phyloP scores from a whole-genome alignment of 2,329 filamentous ascomycete species.

The Xylaria sp. region DNA sequence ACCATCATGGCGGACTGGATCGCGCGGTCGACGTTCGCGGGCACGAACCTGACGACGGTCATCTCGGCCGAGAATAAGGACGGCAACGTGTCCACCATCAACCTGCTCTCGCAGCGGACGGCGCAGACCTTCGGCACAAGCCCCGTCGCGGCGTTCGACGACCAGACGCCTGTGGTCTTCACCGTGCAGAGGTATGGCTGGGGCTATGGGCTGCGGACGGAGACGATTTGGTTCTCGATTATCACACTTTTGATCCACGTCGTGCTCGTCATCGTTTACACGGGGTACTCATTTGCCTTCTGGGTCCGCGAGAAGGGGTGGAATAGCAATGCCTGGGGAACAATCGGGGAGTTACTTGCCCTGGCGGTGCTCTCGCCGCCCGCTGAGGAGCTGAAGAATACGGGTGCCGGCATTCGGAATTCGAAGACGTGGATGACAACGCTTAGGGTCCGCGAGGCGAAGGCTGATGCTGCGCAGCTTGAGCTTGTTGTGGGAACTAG shows the following conservation, averaged over 20 bases:
- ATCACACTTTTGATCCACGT: slow-evolving; percentile 26
- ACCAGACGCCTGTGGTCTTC: slow-evolving; percentile 16
- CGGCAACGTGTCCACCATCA: background rate
- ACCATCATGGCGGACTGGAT: slow-evolving; percentile 30
- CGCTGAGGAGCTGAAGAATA: slow-evolving; percentile 18
- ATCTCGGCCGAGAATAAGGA: slow-evolving; percentile 3
- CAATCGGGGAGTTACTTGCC: slow-evolving; percentile 23
- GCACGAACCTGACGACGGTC: slow-evolving; percentile 21
- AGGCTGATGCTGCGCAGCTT: background rate
- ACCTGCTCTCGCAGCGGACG: slow-evolving; percentile 9
- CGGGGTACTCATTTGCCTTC: slow-evolving; percentile 24
- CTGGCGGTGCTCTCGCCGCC: slow-evolving; percentile 23
- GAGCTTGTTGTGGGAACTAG: slow-evolving; percentile 24
- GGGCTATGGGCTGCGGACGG: slow-evolving; percentile 20
- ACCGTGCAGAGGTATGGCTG: slow-evolving; percentile 26
- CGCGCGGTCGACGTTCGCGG: slow-evolving; percentile 4
- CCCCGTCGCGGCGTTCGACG: background rate
- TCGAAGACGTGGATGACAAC: slow-evolving; percentile 29
- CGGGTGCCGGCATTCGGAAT: slow-evolving; percentile 15
- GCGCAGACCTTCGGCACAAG: background rate
- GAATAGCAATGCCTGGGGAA: slow-evolving; percentile 29
- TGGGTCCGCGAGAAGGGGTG: slow-evolving; percentile 24
- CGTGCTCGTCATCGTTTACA: slow-evolving; percentile 18
- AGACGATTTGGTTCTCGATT: slow-evolving; percentile 32
- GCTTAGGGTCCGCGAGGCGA: slow-evolving; percentile 23